Evolutionary conservation across 768 basidiomycete species (phyloP).

Genomic region (Kwoniella botswanensis): DNA sequence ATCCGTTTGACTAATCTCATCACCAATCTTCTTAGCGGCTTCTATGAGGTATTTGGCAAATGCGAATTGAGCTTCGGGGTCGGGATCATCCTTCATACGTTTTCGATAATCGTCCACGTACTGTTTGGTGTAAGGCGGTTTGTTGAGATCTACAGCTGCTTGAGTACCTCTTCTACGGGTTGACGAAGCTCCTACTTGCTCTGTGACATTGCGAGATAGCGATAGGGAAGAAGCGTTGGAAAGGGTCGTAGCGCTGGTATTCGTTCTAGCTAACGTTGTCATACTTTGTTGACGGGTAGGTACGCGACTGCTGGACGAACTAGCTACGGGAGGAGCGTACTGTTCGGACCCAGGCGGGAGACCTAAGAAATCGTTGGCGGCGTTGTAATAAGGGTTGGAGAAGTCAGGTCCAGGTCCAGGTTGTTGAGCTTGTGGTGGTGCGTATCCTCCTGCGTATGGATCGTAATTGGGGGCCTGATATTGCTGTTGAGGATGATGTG

Average conservation of each 20-base stretch:
- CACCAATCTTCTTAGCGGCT: constrained; percentile 73
- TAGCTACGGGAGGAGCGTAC: constrained; percentile 21
- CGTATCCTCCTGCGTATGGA: constrained; percentile 25
- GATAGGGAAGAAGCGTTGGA: constrained; percentile 52
- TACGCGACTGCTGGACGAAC: constrained; percentile 27
- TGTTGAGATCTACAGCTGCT: constrained; percentile 58
- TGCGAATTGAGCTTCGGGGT: constrained; percentile 95
- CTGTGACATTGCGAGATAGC: constrained; percentile 48
- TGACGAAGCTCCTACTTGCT: constrained; percentile 56
- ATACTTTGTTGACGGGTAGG: constrained; percentile 44
- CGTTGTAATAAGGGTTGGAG: constrained; percentile 56
- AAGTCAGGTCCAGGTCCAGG: constrained; percentile 40
- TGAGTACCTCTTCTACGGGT: constrained; percentile 51
- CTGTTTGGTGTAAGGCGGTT: constrained; percentile 82
- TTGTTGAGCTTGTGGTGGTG: constrained; percentile 29
- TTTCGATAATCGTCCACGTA: constrained; percentile 98
- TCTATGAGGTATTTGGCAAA: constrained; percentile 99
- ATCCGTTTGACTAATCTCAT: constrained; percentile 65
- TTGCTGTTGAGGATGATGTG: constrained; percentile 2
- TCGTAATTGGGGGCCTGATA: constrained; percentile 29
- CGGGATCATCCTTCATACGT: constrained; percentile 95
- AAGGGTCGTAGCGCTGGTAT: constrained; percentile 45
- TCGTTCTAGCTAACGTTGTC: constrained; percentile 42
- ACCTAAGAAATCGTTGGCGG: constrained; percentile 56
- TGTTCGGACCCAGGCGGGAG: constrained; percentile 40